Percentiles rank a stretch among this genome's conserved stretches.
Evolutionary conservation across 768 basidiomycete species (phyloP).

Genomic region (Boletus eberwhitei): DNA sequence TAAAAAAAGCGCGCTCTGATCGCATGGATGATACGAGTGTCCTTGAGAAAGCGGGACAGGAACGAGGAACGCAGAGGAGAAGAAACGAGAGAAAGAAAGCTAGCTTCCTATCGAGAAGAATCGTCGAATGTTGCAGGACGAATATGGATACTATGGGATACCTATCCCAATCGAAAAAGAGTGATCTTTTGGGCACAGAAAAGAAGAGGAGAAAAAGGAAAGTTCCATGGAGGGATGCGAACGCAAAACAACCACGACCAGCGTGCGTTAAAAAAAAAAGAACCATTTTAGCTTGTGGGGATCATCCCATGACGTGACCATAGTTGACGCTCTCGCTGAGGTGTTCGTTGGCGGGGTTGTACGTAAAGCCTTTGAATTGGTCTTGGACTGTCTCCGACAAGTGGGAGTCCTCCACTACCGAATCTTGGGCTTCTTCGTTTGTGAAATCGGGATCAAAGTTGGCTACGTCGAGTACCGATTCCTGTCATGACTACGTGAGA

Average conservation of each 20-base stretch:
- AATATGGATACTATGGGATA: background rate
- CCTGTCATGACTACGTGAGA: constrained; percentile 39
- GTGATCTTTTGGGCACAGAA: background rate
- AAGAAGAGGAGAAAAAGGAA: background rate
- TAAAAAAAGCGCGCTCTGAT: background rate
- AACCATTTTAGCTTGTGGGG: background rate
- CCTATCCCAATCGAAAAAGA: background rate
- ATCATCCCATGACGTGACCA: constrained; percentile 33
- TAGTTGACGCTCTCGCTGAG: constrained; percentile 82
- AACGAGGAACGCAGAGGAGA: background rate
- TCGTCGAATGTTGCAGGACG: background rate
- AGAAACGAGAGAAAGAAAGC: background rate
- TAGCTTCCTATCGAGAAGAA: background rate
- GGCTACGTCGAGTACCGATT: constrained; percentile 90
- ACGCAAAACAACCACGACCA: constrained; percentile 19
- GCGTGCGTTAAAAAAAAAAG: constrained; percentile 5
- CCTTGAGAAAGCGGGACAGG: background rate
- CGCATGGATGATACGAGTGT: constrained; percentile 8
- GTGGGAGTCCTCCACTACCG: constrained; percentile 90
- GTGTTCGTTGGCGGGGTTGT: constrained; percentile 81
- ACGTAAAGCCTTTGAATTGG: constrained; percentile 90
- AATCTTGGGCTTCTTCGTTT: constrained; percentile 90
- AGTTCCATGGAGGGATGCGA: constrained; percentile 1
- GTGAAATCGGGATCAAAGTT: constrained; percentile 99
- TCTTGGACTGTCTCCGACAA: constrained; percentile 96